phyloP scores from a whole-genome alignment of 2,329 filamentous ascomycete species.

The Rhytidhysteron rufulum region DNA sequence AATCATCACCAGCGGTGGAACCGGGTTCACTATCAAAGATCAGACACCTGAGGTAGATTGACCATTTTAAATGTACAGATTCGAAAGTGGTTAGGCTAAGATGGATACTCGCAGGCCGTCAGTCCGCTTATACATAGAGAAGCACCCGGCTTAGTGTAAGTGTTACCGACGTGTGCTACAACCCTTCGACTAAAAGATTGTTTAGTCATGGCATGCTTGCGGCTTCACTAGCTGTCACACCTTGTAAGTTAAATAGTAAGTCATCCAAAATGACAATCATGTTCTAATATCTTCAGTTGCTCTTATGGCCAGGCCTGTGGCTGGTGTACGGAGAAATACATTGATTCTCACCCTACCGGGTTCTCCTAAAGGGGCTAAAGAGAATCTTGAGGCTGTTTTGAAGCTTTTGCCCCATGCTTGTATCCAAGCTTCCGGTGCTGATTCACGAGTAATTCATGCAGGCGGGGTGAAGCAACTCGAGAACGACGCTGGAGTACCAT shows the following conservation, averaged over 20 bases:
- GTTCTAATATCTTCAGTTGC: constrained; percentile 61
- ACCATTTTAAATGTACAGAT: constrained; percentile 4
- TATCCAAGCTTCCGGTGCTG: constrained; percentile 74
- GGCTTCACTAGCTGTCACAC: constrained; percentile 77
- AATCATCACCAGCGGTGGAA: constrained; percentile 86
- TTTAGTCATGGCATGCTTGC: constrained; percentile 84
- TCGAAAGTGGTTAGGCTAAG: not conserved
- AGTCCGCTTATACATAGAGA: constrained; percentile 82
- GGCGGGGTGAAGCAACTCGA: constrained; percentile 84
- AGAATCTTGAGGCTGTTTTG: constrained; percentile 85
- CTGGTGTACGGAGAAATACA: constrained; percentile 76
- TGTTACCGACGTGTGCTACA: constrained; percentile 9
- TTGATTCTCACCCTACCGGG: constrained; percentile 87
- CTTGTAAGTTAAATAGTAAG: constrained; percentile 60
- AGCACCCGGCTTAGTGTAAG: constrained; percentile 78
- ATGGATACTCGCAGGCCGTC: constrained; percentile 11
- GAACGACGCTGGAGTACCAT: constrained; percentile 63
- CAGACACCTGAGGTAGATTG: constrained; percentile 76
- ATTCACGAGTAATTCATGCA: constrained; percentile 74
- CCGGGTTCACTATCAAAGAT: constrained; percentile 83
- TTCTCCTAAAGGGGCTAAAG: constrained; percentile 89
- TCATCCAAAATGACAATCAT: not conserved
- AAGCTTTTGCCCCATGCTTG: constrained; percentile 96
- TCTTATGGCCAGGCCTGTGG: constrained; percentile 92
- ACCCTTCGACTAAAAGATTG: constrained; percentile 9